Evolutionary conservation across 169 alveolate species (phyloP), one percentile per base, ranked within the genome.

Genomic region (Miamiensis avidus): DNA sequence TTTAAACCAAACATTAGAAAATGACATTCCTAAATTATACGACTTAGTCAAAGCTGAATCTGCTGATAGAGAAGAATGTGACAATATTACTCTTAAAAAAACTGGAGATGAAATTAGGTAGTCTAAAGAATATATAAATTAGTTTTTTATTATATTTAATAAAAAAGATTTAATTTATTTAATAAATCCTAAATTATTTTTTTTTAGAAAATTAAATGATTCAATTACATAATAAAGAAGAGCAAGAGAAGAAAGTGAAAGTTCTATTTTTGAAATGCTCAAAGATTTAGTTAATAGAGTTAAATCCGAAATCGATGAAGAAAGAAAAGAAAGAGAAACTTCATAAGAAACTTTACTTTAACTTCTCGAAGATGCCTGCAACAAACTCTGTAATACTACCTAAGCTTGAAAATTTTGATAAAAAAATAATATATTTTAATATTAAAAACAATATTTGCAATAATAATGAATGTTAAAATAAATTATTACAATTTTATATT

Each of bases 181-280:
- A 49, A 49, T 49, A 49, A 49, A 49, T 11, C 20, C 20, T 49
- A 11, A n/a, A n/a, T 49, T 11, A 49, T 11, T 20, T 49, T 49
- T 49, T 49, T 20, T 11, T 11, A 49, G 69, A 49, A 49, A 77
- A 82, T 82, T 82, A 34, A 82, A 82, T 79, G 89, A 85, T 74
- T 72, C 75, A 31, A 32, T 85, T 31, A 65, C 86, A 0, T 74
- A 64, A 49, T 82, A 91, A 85, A 91, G 88, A 82, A 88, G 84
- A 75, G 88, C 76, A 32, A 88, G 94, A 79, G 94, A 91, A 88
- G 90, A 88, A 85, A 87, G 90, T 72, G 94, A 91, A 87, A 86
- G 89, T 78, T 89, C 94, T 29, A 91, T 91, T 31, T 91, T 91
- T 72, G 94, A 91, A 85, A 91, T 91, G 94, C 82, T 91, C 27